Conservation (phyloP, 108 stramenopile species). For the Skeletonema tropicum region DNA sequence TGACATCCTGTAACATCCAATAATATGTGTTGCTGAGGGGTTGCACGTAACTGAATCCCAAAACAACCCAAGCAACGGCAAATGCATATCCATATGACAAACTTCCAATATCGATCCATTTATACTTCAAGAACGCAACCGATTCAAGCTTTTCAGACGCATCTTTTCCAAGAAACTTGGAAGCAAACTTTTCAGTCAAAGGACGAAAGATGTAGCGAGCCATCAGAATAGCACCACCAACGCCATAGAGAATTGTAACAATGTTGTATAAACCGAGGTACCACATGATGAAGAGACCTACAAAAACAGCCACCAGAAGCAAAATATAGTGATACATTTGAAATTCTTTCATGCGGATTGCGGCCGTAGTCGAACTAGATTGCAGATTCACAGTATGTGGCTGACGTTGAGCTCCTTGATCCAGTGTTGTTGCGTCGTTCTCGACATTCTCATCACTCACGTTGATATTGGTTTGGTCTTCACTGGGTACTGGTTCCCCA, state of each 20-base stretch:
- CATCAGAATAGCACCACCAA: conserved; percentile 68
- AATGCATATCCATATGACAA: conserved; percentile 39
- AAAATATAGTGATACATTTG: conserved; percentile 77
- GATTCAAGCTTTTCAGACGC: conserved; percentile 14
- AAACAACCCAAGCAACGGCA: conserved; percentile 57
- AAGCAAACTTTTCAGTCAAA: conserved; percentile 21
- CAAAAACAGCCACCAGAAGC: conserved; percentile 80
- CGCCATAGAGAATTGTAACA: conserved; percentile 82
- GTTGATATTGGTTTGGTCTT: too few species aligned
- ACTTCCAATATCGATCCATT: conserved; percentile 53
- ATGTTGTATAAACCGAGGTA: conserved; percentile 83
- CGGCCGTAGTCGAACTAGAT: conserved; percentile 8
- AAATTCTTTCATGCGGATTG: conserved; percentile 67
- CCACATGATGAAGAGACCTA: conserved; percentile 82
- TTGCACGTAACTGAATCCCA: conserved; percentile 59
- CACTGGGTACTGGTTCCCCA: neutral
- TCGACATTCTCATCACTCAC: neutral
- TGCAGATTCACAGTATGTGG: conserved; percentile 17
- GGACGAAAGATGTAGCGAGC: conserved; percentile 62
- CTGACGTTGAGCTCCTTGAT: conserved; percentile 10
- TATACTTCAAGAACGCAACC: conserved; percentile 14
- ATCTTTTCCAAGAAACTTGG: conserved; percentile 8
- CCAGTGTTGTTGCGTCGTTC: neutral
- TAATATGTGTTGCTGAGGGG: conserved; percentile 60
- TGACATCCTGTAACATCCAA: conserved; percentile 91